Evolutionary conservation across 2,329 filamentous ascomycete genomes (phyloP), one percentile per base, ranked within the genome.

Genomic region (Pochonia chlamydosporia): DNA sequence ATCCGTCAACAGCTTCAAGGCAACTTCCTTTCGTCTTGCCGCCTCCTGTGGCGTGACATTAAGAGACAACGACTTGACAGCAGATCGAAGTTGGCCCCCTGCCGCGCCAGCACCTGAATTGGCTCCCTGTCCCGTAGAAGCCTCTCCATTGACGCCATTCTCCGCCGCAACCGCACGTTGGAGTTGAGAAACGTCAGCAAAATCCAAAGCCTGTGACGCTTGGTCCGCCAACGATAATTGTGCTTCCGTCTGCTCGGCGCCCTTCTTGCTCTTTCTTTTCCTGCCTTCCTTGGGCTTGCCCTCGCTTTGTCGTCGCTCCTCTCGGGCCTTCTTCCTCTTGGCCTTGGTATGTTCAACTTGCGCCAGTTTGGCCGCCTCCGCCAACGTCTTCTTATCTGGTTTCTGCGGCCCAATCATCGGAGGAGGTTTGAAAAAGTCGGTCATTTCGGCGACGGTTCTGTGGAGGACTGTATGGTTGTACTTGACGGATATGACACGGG

Each of bases 391-490:
- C 30, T 43, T 48, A 20, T 44, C 40, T 24, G 49, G 49, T 40
- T 57, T 63, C 47, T 62, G 59, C 4, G 54, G 50, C 11, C 55
- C 59, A 9, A 57, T 58, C 28, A 57, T 52, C 5, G 74, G 71
- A 13, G 71, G 65, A 5, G 74, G 77, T 24, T 68, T 67, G 45
- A 76, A 72, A 31, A 69, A 62, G 4, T 73, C 68, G 9, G 70
- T 65, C 21, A 80, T 61, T 40, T 81, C 63, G 1, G 63, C 69
- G 4, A 82, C 76, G 0, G 76, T 78, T 55, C 68, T 74, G 58
- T 82, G 79, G n/a, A 81, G 56, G 3, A 72, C 74, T 0, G 73
- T 78, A 54, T 82, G 79, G 26, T 75, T 70, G 54, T 81, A 81
- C 48, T 74, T 75, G 46, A 81, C 64, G 10, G 70, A 67, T 33